Evolutionary conservation across 148 eudicot species (phyloP), one percentile per base, ranked within the genome.

Genomic region (Nyssa sinensis): DNA sequence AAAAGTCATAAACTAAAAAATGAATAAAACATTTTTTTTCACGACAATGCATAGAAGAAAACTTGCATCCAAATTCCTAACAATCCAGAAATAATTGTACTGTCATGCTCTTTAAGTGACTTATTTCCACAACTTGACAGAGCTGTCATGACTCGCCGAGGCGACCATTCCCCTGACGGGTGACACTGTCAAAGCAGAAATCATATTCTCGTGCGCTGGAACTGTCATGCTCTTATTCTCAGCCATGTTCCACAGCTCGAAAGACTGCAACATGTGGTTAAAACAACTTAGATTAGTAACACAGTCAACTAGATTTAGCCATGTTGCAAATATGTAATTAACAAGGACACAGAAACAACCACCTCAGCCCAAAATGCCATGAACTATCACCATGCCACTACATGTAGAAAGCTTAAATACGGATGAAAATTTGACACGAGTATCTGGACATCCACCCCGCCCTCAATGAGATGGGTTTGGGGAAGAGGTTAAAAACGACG

Each of bases 161-260:
- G 99, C 99, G 47, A 95, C 97, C 94, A 91, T 90, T 78, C 99
- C 97, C 0, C 90, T 79, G 27, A 80, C 78, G 11, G 97, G 90
- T 32, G 99, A 87, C 75, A 78, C 84, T 24, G 97, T 91, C 79
- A 95, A 74, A 66, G 97, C 88, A 62, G 99, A 89, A 51, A 95
- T 84, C 24, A 95, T 92, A 77, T 87, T 86, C 60, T 93, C 97
- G 49, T 95, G 99, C 49, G 96, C 97, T 25, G 88, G 77, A 64
- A 93, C 88, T 4, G 94, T 89, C 99, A 93, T 95, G 88, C 93
- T 93, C 85, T 87, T 93, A 77, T 95, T 95, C 39, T 92, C 97
- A 7, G 88, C 89, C 93, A 93, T 93, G 90, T 92, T 92, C 99
- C 99, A 95, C 69, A 92, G 77, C 86, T 95, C 99, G 85, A 95